A percentile compares a stretch with the other conserved stretches of the same genome.
phyloP scores from a whole-genome alignment of 2,329 filamentous ascomycete species.

The Ascochyta pisi region DNA sequence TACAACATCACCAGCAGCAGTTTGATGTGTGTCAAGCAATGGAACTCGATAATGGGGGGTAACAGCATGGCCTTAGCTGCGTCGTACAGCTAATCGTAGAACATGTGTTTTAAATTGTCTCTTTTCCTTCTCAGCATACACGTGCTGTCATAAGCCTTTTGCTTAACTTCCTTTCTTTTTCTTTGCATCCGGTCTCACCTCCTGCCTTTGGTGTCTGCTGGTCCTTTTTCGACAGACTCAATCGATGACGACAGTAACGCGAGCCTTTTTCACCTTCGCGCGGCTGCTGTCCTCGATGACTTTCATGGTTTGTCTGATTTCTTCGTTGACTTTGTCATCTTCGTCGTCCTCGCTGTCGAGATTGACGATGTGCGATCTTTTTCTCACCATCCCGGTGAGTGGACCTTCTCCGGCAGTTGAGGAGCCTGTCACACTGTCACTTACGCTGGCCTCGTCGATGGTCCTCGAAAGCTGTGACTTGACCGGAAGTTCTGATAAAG shows the following conservation, averaged over 20 bases:
- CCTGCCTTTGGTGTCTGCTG: neutral
- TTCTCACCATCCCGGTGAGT: conserved; percentile 1
- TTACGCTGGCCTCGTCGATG: neutral
- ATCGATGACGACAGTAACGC: conserved; percentile 30
- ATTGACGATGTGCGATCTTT: conserved; percentile 19
- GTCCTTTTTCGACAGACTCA: neutral
- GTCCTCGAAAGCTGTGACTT: neutral
- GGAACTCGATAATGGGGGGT: neutral
- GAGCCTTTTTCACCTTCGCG: conserved; percentile 21
- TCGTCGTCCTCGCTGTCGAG: conserved; percentile 27
- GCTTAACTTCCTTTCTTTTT: neutral
- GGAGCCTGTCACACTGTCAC: neutral
- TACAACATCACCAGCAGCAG: neutral
- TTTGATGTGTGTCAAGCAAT: neutral
- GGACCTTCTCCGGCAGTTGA: neutral
- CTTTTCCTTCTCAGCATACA: neutral
- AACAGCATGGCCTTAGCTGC: neutral
- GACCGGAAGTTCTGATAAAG: conserved; percentile 5
- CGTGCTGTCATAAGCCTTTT: neutral
- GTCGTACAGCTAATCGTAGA: neutral
- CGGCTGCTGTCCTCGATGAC: conserved; percentile 7
- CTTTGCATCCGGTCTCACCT: neutral
- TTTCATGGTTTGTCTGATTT: conserved; percentile 21
- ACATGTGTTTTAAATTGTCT: neutral
- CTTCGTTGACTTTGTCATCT: conserved; percentile 22